phyloP scores from a whole-genome alignment of 2,329 filamentous ascomycete species.

The Didymellaceae sp. region DNA sequence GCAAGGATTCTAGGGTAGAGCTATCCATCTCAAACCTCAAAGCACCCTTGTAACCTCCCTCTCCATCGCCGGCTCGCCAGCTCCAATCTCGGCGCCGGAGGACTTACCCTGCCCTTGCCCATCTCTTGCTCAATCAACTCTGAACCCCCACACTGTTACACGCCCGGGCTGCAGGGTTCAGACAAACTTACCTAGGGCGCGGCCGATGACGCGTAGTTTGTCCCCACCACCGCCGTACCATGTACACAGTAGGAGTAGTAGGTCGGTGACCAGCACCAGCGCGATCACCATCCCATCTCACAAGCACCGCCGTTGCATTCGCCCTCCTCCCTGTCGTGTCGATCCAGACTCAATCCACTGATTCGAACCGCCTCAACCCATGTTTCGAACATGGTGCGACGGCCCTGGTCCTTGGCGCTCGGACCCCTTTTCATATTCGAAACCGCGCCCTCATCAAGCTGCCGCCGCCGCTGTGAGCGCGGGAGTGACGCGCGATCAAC shows the following conservation, averaged over 20 bases:
- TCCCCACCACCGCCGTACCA: not conserved
- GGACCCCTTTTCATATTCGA: slow-evolving; percentile 16
- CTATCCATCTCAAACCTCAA: too few relatives aligned
- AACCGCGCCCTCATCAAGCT: slow-evolving; percentile 11
- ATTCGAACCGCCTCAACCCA: slow-evolving; percentile 2
- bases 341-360: slow-evolving; percentile 1
- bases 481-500: slow-evolving; percentile 17
- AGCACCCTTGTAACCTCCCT: too few relatives aligned
- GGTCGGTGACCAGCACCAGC: too few relatives aligned
- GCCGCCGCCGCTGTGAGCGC: too few relatives aligned
- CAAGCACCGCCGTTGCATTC: slow-evolving; percentile 6
- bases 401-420: slow-evolving; percentile 6
- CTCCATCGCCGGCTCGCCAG: too few relatives aligned
- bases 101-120: slow-evolving; percentile 9
- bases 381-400: slow-evolving; percentile 17
- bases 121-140: not conserved
- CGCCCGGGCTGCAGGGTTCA: slow-evolving; percentile 11
- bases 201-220: slow-evolving; percentile 17
- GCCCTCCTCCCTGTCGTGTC: too few relatives aligned
- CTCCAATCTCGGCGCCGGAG: too few relatives aligned
- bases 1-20: too few relatives aligned
- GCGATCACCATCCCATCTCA: too few relatives aligned
- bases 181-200: too few relatives aligned
- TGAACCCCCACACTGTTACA: not conserved
- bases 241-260: too few relatives aligned